Conservation (phyloP, 768 basidiomycete genomes). For the Tylopilus plumbeoviolaceoides region DNA sequence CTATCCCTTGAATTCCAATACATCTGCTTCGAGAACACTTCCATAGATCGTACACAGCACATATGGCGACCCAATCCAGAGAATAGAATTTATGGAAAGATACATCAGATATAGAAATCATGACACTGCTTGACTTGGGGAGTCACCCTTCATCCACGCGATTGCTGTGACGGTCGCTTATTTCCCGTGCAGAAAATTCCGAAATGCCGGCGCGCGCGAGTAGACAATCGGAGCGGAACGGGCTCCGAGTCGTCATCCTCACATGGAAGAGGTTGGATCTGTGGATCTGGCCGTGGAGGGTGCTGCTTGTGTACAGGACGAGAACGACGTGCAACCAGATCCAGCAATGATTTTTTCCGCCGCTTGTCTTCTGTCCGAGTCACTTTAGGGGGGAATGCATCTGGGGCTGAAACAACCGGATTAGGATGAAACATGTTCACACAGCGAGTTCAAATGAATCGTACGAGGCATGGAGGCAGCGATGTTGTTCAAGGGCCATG, state of each 20-base stretch:
- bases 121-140: neutral
- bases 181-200: conserved; percentile 39
- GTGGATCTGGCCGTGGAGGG: conserved; percentile 10
- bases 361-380: conserved; percentile 9
- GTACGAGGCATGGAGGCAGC: conserved; percentile 38
- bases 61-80: neutral
- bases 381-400: conserved; percentile 29
- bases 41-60: conserved; percentile 10
- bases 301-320: conserved; percentile 27
- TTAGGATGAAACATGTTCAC: conserved; percentile 2
- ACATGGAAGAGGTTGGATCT: neutral
- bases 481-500: conserved; percentile 23
- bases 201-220: conserved; percentile 25
- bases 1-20: neutral
- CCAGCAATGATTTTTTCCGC: conserved; percentile 8
- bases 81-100: conserved; percentile 8
- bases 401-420: conserved; percentile 34
- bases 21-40: conserved; percentile 6
- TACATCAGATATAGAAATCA: conserved; percentile 3
- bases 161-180: conserved; percentile 13
- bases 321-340: conserved; percentile 12
- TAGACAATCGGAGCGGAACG: conserved; percentile 5
- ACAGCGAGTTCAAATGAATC: neutral
- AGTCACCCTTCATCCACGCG: conserved; percentile 5
- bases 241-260: conserved; percentile 14